Evolutionary conservation across 148 eudicot species (phyloP).

Genomic region (Rhododendron ovatum): DNA sequence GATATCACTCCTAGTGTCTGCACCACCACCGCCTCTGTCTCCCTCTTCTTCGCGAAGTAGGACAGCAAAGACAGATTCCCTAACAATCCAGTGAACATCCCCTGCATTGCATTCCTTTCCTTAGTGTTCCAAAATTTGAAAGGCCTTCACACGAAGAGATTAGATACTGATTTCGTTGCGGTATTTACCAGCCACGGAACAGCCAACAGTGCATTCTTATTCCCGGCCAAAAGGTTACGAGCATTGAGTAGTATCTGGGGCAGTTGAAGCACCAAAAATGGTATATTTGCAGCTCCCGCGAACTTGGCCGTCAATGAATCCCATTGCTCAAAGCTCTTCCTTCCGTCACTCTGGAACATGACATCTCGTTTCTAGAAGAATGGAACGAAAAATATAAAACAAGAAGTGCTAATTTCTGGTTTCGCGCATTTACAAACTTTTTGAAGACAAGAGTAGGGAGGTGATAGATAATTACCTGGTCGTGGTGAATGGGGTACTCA

Average conservation of each 20-base stretch:
- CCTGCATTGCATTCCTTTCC: conserved; percentile 37
- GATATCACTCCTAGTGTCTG: conserved; percentile 86
- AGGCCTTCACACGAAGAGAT: neutral
- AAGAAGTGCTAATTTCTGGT: neutral
- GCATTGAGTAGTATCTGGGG: conserved; percentile 91
- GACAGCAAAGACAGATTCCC: conserved; percentile 84
- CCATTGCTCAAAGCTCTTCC: conserved; percentile 60
- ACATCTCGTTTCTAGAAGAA: conserved; percentile 3
- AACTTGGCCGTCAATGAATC: conserved; percentile 77
- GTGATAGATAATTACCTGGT: neutral
- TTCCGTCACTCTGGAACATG: conserved; percentile 14
- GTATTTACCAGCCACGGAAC: conserved; percentile 88
- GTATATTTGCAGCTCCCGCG: conserved; percentile 79
- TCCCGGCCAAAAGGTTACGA: conserved; percentile 77
- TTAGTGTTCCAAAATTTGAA: neutral
- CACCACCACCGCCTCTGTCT: conserved; percentile 75
- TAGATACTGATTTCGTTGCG: neutral
- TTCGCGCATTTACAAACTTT: neutral
- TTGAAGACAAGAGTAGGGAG: neutral
- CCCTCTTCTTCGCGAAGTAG: conserved; percentile 85
- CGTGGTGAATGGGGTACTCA: conserved; percentile 32
- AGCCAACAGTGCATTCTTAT: conserved; percentile 68
- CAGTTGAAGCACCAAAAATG: conserved; percentile 80
- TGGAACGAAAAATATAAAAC: neutral
- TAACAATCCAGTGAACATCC: conserved; percentile 85